Conservation (phyloP, 1,139 yeast genomes). For the Geotrichum cucujoidarum region DNA sequence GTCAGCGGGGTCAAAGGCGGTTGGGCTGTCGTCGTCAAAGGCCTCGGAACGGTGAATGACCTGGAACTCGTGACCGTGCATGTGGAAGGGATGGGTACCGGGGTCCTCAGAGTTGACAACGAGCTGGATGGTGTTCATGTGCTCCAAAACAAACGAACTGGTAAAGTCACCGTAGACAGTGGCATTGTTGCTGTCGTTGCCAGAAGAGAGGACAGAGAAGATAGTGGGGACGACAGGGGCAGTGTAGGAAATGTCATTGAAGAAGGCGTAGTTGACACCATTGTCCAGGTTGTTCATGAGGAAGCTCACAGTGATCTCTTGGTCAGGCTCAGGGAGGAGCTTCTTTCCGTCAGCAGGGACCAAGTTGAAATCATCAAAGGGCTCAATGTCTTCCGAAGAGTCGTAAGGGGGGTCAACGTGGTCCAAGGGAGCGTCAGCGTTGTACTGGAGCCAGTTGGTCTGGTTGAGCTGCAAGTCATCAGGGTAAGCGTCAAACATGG, state of each 20-base stretch:
- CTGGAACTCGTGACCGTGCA: slow-evolving; percentile 79
- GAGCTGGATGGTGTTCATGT: slow-evolving; percentile 59
- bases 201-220: slow-evolving; percentile 60
- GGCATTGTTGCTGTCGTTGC: slow-evolving; percentile 52
- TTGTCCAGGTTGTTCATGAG: slow-evolving; percentile 71
- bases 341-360: slow-evolving; percentile 51
- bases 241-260: slow-evolving; percentile 75
- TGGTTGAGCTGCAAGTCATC: slow-evolving; percentile 57
- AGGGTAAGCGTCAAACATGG: slow-evolving; percentile 74
- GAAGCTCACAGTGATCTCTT: slow-evolving; percentile 59
- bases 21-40: slow-evolving; percentile 45
- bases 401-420: slow-evolving; percentile 42
- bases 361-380: slow-evolving; percentile 55
- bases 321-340: slow-evolving; percentile 60
- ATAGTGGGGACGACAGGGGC: slow-evolving; percentile 80
- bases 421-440: slow-evolving; percentile 45
- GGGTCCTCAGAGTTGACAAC: slow-evolving; percentile 66
- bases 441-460: slow-evolving; percentile 67
- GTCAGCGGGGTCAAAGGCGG: slow-evolving; percentile 46
- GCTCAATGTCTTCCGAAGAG: slow-evolving; percentile 35
- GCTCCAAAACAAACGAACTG: slow-evolving; percentile 62
- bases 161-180: slow-evolving; percentile 76
- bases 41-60: slow-evolving; percentile 52
- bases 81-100: slow-evolving; percentile 84
- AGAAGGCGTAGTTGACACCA: slow-evolving; percentile 87